A percentile compares a stretch with the other conserved stretches of the same genome.
phyloP scores from a whole-genome alignment of 176 grass and related monocot genomes.

The Phragmites australis region DNA sequence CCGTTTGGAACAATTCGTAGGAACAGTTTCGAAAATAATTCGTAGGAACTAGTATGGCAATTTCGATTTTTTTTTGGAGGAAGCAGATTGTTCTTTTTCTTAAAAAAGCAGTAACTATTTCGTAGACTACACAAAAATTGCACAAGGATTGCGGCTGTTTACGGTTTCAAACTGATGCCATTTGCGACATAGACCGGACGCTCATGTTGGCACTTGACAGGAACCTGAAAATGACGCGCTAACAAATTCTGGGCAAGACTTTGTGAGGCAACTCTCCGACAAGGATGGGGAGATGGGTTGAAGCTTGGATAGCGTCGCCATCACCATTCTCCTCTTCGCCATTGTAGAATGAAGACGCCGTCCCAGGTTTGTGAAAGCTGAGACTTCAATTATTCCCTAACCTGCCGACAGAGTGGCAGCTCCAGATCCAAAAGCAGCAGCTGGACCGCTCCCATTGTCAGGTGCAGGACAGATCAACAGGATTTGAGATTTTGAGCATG shows the following conservation, averaged over 20 bases:
- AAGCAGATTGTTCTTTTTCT: too few relatives aligned
- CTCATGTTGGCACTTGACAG: neutral
- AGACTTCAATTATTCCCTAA: constrained; percentile 4
- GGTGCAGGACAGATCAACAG: neutral
- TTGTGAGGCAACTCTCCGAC: neutral
- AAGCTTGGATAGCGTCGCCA: neutral
- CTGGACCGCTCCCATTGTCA: neutral
- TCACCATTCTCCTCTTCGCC: neutral
- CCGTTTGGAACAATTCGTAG: too few relatives aligned
- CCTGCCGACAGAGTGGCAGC: constrained; percentile 38
- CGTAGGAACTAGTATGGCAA: too few relatives aligned
- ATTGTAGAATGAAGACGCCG: constrained; percentile 1
- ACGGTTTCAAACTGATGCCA: constrained; percentile 13
- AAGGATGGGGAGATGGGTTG: constrained; percentile 36
- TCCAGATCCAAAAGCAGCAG: constrained; percentile 1
- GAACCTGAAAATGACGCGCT: constrained; percentile 17
- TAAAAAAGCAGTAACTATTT: too few relatives aligned
- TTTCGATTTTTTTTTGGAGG: too few relatives aligned
- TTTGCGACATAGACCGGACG: neutral
- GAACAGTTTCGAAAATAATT: too few relatives aligned
- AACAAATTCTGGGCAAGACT: constrained; percentile 25
- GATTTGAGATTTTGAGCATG: neutral
- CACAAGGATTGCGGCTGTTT: neutral
- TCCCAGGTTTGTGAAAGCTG: constrained; percentile 15
- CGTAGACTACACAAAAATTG: neutral